phyloP scores from a whole-genome alignment of 2,329 filamentous ascomycete genomes.

The Sporothrix globosa region DNA sequence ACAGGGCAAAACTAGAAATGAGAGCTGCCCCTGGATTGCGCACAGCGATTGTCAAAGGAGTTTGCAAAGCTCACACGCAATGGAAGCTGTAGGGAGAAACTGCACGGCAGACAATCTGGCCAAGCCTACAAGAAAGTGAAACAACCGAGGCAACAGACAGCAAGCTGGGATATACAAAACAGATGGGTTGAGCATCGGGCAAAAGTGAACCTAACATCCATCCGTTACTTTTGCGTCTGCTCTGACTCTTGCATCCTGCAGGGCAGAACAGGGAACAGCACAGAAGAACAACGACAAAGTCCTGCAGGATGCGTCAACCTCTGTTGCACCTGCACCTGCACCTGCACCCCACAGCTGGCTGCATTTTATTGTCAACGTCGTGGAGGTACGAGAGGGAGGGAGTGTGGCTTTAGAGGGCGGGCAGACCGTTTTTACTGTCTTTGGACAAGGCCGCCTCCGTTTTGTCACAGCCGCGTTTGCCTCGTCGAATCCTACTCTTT shows the following conservation, averaged over 20 bases:
- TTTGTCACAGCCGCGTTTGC: slow-evolving; percentile 23
- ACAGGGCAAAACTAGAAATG: not conserved
- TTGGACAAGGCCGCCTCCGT: slow-evolving; percentile 6
- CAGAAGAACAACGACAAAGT: not conserved
- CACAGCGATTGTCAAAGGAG: not conserved
- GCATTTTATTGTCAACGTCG: not conserved
- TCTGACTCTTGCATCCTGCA: slow-evolving; percentile 22
- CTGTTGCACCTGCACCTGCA: slow-evolving; percentile 13
- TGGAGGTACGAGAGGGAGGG: not conserved
- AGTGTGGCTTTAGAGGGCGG: not conserved
- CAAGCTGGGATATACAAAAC: not conserved
- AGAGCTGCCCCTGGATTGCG: not conserved
- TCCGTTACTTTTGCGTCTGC: not conserved
- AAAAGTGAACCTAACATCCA: not conserved
- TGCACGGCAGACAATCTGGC: not conserved
- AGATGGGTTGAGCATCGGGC: not conserved
- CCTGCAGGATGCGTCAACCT: slow-evolving; percentile 1
- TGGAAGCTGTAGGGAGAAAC: not conserved
- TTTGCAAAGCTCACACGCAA: not conserved
- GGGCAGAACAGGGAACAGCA: slow-evolving; percentile 10
- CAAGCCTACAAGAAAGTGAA: not conserved
- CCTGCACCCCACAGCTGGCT: slow-evolving; percentile 21
- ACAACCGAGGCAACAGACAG: not conserved
- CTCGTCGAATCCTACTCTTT: not conserved
- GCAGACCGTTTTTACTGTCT: not conserved